A percentile compares a stretch with the other conserved stretches of the same genome.
phyloP scores from a whole-genome alignment of 768 basidiomycete genomes.

The Clitopilus passeckerianus region DNA sequence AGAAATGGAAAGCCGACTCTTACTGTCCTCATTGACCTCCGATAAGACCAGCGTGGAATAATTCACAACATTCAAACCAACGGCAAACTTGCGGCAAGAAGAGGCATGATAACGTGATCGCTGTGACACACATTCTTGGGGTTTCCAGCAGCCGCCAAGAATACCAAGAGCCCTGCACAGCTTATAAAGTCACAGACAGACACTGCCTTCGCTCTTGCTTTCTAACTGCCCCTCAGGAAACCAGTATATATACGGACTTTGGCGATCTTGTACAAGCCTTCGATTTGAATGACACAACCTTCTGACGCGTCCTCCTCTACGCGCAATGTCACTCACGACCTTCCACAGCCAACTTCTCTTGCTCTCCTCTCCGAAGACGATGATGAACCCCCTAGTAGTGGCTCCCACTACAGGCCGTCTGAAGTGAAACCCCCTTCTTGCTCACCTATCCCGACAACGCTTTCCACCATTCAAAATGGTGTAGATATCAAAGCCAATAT shows the following conservation, averaged over 20 bases:
- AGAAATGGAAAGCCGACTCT: no score
- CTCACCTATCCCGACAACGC: not conserved
- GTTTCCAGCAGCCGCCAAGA: not conserved
- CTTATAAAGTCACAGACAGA: not conserved
- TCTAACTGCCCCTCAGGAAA: not conserved
- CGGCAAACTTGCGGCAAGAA: not conserved
- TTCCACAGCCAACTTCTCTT: constrained; percentile 26
- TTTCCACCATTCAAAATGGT: constrained; percentile 3
- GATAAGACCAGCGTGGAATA: no score
- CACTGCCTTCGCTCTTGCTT: not conserved
- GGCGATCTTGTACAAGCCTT: not conserved
- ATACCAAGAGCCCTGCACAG: not conserved
- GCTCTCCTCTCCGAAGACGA: constrained; percentile 33
- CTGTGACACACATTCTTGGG: not conserved
- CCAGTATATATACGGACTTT: not conserved
- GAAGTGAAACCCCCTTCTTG: constrained; percentile 18
- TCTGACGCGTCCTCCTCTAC: not conserved
- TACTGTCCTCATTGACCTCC: no score
- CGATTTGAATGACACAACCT: not conserved
- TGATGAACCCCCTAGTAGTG: constrained; percentile 40
- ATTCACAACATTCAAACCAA: no score
- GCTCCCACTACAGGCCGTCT: constrained; percentile 22
- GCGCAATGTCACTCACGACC: constrained; percentile 14
- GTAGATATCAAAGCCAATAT: constrained; percentile 1
- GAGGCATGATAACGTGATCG: not conserved